Conservation (phyloP, 169 alveolate genomes). For the Eimeria mitis region DNA sequence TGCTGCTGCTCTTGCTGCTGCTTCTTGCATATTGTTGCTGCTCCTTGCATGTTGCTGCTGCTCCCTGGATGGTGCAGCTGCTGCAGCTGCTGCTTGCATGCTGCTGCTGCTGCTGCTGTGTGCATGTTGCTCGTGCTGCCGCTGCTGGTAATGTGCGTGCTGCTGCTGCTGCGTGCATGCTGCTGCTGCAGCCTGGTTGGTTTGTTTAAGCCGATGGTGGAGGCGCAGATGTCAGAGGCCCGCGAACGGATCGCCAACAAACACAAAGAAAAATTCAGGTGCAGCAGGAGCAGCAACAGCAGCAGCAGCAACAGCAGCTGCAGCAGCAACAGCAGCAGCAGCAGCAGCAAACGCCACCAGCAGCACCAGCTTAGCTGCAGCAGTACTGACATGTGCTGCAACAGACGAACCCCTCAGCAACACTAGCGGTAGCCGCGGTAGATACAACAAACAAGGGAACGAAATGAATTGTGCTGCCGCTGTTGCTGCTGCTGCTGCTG, state of each 20-base stretch:
- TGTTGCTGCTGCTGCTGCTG: too few species aligned
- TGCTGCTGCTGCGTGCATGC: constrained; percentile 14
- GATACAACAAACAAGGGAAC: background rate
- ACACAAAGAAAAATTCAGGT: constrained; percentile 40
- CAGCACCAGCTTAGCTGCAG: background rate
- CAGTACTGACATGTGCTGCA: background rate
- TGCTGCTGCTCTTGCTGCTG: background rate
- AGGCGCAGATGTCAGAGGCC: constrained; percentile 60
- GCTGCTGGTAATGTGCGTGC: background rate
- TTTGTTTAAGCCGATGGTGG: constrained; percentile 24
- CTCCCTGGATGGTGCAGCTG: background rate
- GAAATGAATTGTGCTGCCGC: background rate
- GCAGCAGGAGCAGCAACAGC: constrained; percentile 8
- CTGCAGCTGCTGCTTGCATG: background rate
- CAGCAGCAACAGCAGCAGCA: background rate
- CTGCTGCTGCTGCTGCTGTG: background rate
- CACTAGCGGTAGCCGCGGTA: background rate
- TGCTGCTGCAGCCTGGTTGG: constrained; percentile 25
- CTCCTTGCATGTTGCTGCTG: background rate
- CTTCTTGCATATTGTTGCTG: background rate
- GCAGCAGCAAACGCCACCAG: background rate
- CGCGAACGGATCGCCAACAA: constrained; percentile 9
- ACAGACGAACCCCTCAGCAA: background rate
- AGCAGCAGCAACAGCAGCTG: constrained; percentile 11
- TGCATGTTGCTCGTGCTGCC: constrained; percentile 25